Conservation (phyloP, 1,284 basidiomycete species). For the Tylopilus sp. region DNA sequence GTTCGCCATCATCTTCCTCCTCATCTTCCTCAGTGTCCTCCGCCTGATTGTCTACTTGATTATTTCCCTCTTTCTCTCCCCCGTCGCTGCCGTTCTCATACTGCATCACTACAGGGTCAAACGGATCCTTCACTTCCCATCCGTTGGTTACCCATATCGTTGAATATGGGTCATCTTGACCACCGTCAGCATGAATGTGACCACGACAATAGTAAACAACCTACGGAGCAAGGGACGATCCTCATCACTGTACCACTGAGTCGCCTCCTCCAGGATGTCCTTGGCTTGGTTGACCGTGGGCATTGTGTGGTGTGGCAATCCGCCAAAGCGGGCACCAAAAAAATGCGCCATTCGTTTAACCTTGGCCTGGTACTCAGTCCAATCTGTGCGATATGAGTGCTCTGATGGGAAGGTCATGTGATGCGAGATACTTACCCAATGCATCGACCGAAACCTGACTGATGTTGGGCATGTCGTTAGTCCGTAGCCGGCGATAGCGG, state of each 20-base stretch:
- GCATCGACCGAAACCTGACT: not conserved
- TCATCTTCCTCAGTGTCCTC: not conserved
- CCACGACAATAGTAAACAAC: not conserved
- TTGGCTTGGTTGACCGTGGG: not conserved
- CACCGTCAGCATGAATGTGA: not conserved
- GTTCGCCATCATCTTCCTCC: not conserved
- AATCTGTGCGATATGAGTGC: not conserved
- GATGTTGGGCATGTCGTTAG: not conserved
- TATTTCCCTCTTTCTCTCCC: not conserved
- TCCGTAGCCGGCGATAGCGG: not conserved
- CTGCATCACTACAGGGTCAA: not conserved
- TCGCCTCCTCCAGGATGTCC: not conserved
- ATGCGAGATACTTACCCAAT: not conserved
- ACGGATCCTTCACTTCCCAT: not conserved
- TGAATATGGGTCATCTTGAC: not conserved
- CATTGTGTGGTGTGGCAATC: not conserved
- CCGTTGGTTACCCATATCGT: not conserved
- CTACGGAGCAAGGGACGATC: not conserved
- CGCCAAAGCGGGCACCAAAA: not conserved
- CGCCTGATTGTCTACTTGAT: not conserved
- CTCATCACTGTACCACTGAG: not conserved
- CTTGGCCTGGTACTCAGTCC: not conserved
- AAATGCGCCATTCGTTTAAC: not conserved
- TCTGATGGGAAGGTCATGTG: not conserved
- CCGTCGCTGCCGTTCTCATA: not conserved